Evolutionary conservation across 495 filamentous ascomycete genomes (phyloP).

Genomic region (Cercophora scortea): DNA sequence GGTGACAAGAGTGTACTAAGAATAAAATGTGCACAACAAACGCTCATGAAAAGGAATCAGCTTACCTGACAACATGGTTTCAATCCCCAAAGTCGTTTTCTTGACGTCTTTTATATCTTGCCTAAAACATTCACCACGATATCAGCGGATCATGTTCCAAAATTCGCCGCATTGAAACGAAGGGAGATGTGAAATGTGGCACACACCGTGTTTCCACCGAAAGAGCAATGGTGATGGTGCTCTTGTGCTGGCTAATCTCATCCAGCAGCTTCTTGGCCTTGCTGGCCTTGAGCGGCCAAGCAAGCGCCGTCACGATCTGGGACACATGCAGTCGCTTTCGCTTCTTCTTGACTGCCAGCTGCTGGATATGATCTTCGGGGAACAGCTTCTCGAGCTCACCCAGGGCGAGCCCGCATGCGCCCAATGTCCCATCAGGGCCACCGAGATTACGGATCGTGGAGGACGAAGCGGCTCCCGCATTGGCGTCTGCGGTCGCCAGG

Average conservation of each 20-base stretch:
- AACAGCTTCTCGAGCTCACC: not conserved
- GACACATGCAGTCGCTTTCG: not conserved
- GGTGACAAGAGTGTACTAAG: too few relatives aligned
- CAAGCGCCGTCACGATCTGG: not conserved
- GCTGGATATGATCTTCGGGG: not conserved
- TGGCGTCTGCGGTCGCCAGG: not conserved
- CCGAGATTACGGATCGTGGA: not conserved
- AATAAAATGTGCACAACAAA: too few relatives aligned
- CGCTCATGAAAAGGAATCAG: too few relatives aligned
- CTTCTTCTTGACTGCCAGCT: not conserved
- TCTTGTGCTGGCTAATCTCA: slow-evolving; percentile 7
- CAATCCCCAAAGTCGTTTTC: too few relatives aligned
- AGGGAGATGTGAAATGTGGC: too few relatives aligned
- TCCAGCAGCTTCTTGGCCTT: slow-evolving; percentile 7
- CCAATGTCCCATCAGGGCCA: not conserved
- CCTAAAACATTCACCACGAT: too few relatives aligned
- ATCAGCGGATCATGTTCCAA: not conserved
- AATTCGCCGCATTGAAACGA: not conserved
- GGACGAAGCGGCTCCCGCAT: too few relatives aligned
- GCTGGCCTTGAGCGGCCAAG: slow-evolving; percentile 7
- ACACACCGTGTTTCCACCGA: not conserved
- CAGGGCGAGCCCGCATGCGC: not conserved
- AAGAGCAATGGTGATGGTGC: slow-evolving; percentile 8
- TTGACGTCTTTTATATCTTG: too few relatives aligned
- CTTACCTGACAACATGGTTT: too few relatives aligned